Evolutionary conservation across 768 basidiomycete genomes (phyloP).

Genomic region (Antrodiella citrinella): DNA sequence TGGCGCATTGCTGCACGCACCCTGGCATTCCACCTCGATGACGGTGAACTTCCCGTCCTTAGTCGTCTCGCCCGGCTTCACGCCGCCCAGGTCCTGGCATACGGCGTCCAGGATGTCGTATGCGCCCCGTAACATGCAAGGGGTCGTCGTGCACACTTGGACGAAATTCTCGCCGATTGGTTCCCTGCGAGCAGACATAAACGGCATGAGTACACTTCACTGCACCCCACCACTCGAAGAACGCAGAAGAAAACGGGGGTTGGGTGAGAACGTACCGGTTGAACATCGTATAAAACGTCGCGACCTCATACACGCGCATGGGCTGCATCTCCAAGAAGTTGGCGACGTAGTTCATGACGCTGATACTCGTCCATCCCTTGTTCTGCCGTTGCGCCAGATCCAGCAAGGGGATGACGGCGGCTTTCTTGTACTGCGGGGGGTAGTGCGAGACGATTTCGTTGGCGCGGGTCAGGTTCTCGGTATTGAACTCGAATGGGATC

Average conservation of each 20-base stretch:
- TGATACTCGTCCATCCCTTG: constrained; percentile 97
- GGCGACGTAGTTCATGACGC: constrained; percentile 98
- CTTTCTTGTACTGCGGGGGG: constrained; percentile 98
- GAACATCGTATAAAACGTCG: constrained; percentile 99
- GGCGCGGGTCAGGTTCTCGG: constrained; percentile 78
- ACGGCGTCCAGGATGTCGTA: constrained; percentile 85
- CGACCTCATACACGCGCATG: constrained; percentile 99
- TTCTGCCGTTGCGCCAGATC: constrained; percentile 97
- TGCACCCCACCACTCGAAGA: not conserved
- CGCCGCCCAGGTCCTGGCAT: constrained; percentile 71
- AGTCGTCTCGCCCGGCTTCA: constrained; percentile 89
- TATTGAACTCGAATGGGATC: constrained; percentile 85
- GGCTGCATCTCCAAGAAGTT: constrained; percentile 89
- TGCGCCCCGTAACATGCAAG: constrained; percentile 92
- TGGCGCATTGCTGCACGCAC: constrained; percentile 95
- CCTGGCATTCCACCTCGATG: constrained; percentile 97
- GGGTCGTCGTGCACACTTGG: constrained; percentile 98
- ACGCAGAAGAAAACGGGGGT: not conserved
- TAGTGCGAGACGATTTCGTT: constrained; percentile 88
- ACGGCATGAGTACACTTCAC: not conserved
- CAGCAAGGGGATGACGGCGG: constrained; percentile 92
- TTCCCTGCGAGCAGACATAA: constrained; percentile 43
- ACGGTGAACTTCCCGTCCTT: constrained; percentile 95
- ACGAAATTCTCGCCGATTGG: constrained; percentile 92
- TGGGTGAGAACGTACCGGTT: constrained; percentile 60